phyloP scores from a whole-genome alignment of 2,329 filamentous ascomycete species.

The Scopulariopsis brevicaulis region DNA sequence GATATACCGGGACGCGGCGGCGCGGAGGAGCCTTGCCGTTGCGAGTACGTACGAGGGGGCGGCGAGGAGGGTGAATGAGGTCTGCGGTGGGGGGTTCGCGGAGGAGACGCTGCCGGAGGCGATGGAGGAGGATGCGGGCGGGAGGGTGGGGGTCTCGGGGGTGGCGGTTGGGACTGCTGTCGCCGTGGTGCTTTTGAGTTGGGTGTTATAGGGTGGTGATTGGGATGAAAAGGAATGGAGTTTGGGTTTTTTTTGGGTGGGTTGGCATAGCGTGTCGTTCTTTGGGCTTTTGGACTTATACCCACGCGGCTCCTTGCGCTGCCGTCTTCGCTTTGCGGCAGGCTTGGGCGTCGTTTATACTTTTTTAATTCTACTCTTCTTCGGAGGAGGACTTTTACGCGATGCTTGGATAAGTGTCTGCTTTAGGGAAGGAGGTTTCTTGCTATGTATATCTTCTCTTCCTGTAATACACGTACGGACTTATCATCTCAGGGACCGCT shows the following conservation, averaged over 20 bases:
- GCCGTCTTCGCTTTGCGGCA: too few relatives aligned
- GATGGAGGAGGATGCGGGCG: conserved; percentile 10
- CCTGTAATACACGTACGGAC: too few relatives aligned
- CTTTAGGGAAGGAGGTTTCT: too few relatives aligned
- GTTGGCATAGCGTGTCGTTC: neutral
- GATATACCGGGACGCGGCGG: conserved; percentile 60
- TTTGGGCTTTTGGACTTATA: neutral
- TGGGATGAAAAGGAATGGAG: neutral
- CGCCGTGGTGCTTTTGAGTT: neutral
- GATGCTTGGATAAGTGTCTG: too few relatives aligned
- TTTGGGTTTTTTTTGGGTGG: neutral
- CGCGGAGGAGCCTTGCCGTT: conserved; percentile 55
- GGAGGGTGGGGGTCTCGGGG: conserved; percentile 8
- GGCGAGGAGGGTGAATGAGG: conserved; percentile 60
- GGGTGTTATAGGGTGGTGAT: neutral
- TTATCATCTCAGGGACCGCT: too few relatives aligned
- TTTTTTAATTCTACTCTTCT: too few relatives aligned
- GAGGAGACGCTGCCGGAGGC: conserved; percentile 38
- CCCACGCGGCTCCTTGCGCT: neutral
- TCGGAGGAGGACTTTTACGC: too few relatives aligned
- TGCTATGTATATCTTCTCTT: too few relatives aligned
- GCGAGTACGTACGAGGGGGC: conserved; percentile 58
- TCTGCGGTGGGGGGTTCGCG: conserved; percentile 46
- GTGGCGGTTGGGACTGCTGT: conserved; percentile 7
- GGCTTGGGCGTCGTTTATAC: too few relatives aligned